A percentile compares a stretch with the other conserved stretches of the same genome.
phyloP scores from a whole-genome alignment of 768 basidiomycete genomes.

The Galerina marginata region DNA sequence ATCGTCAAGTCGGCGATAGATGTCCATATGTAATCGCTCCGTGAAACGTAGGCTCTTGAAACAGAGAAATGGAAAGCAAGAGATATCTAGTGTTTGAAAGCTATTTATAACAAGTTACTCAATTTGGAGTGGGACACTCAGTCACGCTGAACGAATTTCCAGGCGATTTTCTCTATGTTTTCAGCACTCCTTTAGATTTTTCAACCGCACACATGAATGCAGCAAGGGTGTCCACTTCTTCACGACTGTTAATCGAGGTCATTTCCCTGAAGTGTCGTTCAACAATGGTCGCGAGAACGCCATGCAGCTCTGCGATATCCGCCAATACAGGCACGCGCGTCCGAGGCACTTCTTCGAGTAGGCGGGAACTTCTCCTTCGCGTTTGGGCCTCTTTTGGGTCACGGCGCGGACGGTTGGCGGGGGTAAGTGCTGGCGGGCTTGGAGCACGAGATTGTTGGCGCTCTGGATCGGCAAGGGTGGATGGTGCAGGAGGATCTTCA shows the following conservation, averaged over 20 bases:
- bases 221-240: constrained; percentile 83
- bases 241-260: constrained; percentile 52
- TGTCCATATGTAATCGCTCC: no score
- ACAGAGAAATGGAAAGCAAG: no score
- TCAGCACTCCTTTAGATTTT: constrained; percentile 48
- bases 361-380: constrained; percentile 72
- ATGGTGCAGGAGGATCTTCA: constrained; percentile 75
- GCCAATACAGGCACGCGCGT: constrained; percentile 68
- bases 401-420: constrained; percentile 75
- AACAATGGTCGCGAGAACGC: constrained; percentile 68
- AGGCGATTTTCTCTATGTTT: not conserved
- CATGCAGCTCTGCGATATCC: constrained; percentile 72
- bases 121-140: no score
- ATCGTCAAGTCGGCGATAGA: no score
- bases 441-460: constrained; percentile 53
- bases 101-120: no score
- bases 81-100: no score
- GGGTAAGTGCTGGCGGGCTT: constrained; percentile 57
- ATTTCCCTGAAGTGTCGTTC: constrained; percentile 76
- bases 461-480: constrained; percentile 56
- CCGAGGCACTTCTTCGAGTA: constrained; percentile 67
- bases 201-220: constrained; percentile 81
- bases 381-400: constrained; percentile 61
- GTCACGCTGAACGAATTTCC: no score
- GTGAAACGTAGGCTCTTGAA: no score